phyloP scores from a whole-genome alignment of 164 flowering plant genomes.

The Vitis cinerea region DNA sequence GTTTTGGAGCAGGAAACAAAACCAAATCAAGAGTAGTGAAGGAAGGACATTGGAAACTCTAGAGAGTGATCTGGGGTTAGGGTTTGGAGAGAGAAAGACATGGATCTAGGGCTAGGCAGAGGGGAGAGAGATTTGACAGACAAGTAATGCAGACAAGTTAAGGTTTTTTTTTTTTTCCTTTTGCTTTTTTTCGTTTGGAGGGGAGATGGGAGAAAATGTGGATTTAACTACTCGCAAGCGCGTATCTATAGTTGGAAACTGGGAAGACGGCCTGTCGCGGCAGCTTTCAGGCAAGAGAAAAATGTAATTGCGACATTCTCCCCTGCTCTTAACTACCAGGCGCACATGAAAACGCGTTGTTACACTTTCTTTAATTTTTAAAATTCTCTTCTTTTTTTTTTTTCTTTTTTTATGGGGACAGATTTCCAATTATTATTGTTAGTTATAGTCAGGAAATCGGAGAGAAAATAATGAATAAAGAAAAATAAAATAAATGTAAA shows the following conservation, averaged over 20 bases:
- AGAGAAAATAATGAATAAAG: too few species aligned
- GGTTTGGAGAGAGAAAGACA: background rate
- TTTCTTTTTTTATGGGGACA: too few species aligned
- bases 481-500: too few species aligned
- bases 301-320: background rate
- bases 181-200: too few species aligned
- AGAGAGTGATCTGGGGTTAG: background rate
- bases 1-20: too few species aligned
- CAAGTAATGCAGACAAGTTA: too few species aligned
- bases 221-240: background rate
- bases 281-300: conserved; percentile 3
- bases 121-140: background rate
- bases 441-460: too few species aligned
- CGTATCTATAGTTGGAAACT: background rate
- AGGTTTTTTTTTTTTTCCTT: too few species aligned
- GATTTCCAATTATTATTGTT: too few species aligned
- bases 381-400: too few species aligned
- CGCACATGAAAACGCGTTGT: background rate
- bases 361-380: background rate
- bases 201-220: too few species aligned
- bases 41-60: background rate
- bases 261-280: background rate
- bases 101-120: conserved; percentile 9
- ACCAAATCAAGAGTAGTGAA: too few species aligned
- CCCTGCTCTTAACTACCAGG: background rate